These are phyloP conservation scores for Grigorovia transvaalensis DNA, from an alignment of 805 yeast species.

Conservation along the genomic window DNA sequence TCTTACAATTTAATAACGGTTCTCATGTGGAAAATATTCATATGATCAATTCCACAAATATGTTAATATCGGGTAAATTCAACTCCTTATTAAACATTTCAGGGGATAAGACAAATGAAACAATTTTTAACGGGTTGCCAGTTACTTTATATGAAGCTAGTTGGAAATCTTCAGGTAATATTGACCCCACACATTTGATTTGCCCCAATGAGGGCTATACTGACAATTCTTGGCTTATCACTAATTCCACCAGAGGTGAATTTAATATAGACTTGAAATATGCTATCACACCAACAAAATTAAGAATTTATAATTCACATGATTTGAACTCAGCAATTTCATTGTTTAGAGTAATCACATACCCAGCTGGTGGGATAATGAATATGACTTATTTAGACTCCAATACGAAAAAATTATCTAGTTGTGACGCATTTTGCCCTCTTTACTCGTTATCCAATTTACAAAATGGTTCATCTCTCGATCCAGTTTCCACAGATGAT, in stretches of 20 bases:
- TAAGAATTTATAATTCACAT: slow-evolving; percentile 58
- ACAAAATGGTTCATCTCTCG: background rate
- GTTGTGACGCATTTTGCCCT: slow-evolving; percentile 90
- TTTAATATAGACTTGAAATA: slow-evolving; percentile 54
- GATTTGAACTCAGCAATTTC: slow-evolving; percentile 37
- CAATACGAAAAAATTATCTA: slow-evolving; percentile 38
- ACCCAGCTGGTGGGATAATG: slow-evolving; percentile 83
- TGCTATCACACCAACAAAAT: slow-evolving; percentile 53
- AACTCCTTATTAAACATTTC: slow-evolving; percentile 31
- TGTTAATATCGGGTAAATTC: slow-evolving; percentile 77
- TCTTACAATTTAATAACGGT: slow-evolving; percentile 34
- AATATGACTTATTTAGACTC: slow-evolving; percentile 82
- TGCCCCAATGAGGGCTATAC: slow-evolving; percentile 43
- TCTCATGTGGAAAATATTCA: slow-evolving; percentile 55
- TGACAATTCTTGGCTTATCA: slow-evolving; percentile 42
- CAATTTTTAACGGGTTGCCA: background rate
- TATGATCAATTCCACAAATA: slow-evolving; percentile 36
- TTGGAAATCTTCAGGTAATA: slow-evolving; percentile 35
- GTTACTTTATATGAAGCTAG: slow-evolving; percentile 18
- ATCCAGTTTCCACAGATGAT: background rate
- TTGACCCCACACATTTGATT: slow-evolving; percentile 31
- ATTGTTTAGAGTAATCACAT: slow-evolving; percentile 60
- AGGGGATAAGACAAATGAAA: background rate
- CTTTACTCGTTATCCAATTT: slow-evolving; percentile 37
- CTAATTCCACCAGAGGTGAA: slow-evolving; percentile 42